phyloP scores from a whole-genome alignment of 108 stramenopile genomes.

The Cyclotella sp. region DNA sequence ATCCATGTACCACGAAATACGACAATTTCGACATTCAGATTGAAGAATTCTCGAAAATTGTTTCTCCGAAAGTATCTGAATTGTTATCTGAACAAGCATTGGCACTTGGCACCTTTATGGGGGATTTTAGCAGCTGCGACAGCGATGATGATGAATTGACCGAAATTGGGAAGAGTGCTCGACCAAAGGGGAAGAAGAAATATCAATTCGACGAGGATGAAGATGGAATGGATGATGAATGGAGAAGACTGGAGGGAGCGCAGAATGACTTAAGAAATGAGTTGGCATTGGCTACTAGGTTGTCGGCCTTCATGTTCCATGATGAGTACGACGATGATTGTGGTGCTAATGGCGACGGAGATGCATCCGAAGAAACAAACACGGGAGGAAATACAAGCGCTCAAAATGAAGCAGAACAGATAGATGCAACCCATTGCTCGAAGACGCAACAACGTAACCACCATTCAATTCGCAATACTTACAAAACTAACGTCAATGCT shows the following conservation, averaged over 20 bases:
- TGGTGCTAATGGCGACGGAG: constrained; percentile 16
- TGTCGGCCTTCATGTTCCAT: constrained; percentile 26
- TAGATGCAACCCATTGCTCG: too few relatives aligned
- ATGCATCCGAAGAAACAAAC: not conserved
- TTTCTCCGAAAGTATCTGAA: constrained; percentile 56
- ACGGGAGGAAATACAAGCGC: not conserved
- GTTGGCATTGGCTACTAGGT: constrained; percentile 44
- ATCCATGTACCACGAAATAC: too few relatives aligned
- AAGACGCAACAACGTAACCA: too few relatives aligned
- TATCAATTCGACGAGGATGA: constrained; percentile 18
- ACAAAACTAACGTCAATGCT: too few relatives aligned
- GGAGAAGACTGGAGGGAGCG: constrained; percentile 35
- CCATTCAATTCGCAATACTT: too few relatives aligned
- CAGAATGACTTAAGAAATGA: constrained; percentile 47
- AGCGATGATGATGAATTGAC: constrained; percentile 5
- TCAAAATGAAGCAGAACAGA: too few relatives aligned
- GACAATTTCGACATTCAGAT: constrained; percentile 6
- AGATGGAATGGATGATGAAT: constrained; percentile 48
- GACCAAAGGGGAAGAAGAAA: constrained; percentile 13
- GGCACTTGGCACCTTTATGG: constrained; percentile 41
- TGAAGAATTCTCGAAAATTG: constrained; percentile 35
- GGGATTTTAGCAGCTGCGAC: constrained; percentile 23
- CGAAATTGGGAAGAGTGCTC: not conserved
- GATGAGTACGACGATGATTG: constrained; percentile 60
- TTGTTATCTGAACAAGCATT: constrained; percentile 52